phyloP scores from a whole-genome alignment of 2,329 filamentous ascomycete genomes.

The Aspergillus phoenicis region DNA sequence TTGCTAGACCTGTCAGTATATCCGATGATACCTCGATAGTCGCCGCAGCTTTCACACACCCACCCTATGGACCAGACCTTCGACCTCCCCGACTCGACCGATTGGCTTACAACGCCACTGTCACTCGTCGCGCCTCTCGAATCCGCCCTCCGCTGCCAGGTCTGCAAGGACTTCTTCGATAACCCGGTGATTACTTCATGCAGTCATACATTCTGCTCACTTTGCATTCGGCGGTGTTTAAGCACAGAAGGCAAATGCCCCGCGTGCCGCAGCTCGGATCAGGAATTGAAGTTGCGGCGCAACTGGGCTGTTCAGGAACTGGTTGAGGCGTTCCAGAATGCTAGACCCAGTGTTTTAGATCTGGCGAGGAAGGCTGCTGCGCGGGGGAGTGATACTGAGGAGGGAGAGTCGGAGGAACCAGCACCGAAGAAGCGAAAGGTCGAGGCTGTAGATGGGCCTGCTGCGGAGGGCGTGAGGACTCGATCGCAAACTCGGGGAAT shows the following conservation, averaged over 20 bases:
- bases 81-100: slow-evolving; percentile 49
- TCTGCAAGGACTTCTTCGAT: slow-evolving; percentile 96
- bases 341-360: slow-evolving; percentile 63
- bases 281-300: slow-evolving; percentile 79
- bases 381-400: slow-evolving; percentile 54
- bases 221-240: slow-evolving; percentile 88
- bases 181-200: slow-evolving; percentile 95
- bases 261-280: slow-evolving; percentile 74
- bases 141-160: slow-evolving; percentile 84
- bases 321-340: slow-evolving; percentile 73
- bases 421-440: slow-evolving; percentile 41
- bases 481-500: slow-evolving; percentile 35
- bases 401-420: slow-evolving; percentile 34
- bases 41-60: neutral
- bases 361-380: slow-evolving; percentile 61
- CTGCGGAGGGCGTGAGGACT: slow-evolving; percentile 39
- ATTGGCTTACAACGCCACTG: slow-evolving; percentile 53
- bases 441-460: slow-evolving; percentile 37
- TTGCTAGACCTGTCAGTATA: neutral
- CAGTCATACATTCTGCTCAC: slow-evolving; percentile 92
- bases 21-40: slow-evolving; percentile 4
- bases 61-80: slow-evolving; percentile 39
- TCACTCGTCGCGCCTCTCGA: slow-evolving; percentile 61
- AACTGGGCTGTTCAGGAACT: slow-evolving; percentile 86
- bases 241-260: slow-evolving; percentile 85